Evolutionary conservation across 179 eudicot species (phyloP), one percentile per base, ranked within the genome.

Genomic region (Vitellaria paradoxa): DNA sequence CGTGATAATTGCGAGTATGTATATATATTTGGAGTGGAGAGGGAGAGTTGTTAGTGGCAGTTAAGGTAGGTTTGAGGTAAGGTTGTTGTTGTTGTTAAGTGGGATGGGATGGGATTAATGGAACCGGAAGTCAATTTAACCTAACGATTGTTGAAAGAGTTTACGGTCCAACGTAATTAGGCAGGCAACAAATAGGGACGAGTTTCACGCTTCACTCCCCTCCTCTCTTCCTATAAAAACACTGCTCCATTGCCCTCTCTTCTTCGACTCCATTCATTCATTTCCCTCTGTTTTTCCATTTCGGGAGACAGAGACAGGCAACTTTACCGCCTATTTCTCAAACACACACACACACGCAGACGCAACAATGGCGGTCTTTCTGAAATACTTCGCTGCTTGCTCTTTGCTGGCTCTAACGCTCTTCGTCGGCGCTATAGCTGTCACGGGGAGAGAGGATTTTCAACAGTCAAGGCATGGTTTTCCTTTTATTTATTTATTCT

Each of bases 351-450:
- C n/a, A n/a, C n/a, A n/a, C n/a, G n/a, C n/a, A n/a, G n/a, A n/a
- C n/a, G n/a, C n/a, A n/a, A n/a, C n/a, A n/a, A 89, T 89, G 93
- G 88, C 83, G 83, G 65, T 73, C 72, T 65, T 78, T 79, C 49
- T 78, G 17, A 72, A 49, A 74, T 10, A 7, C 37, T 61, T 76
- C 20, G 9, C 79, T 60, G 72, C 82, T 14, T 80, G 78, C 81
- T 67, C 88, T 68, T 81, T 92, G 40, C 70, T 83, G 66, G 53
- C 80, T 47, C 60, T 81, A 10, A 76, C 62, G 66, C 64, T 85
- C 13, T 85, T 81, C 53, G 68, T 63, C 68, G 70, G 65, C 62
- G 68, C 65, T 6, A 84, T 67, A 45, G 82, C 88, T 69, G 80
- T 75, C 26, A 52, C 69, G 62, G 63, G 30, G 7, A 78, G 64